Evolutionary conservation across 768 basidiomycete genomes (phyloP), one percentile per base, ranked within the genome.

Genomic region (Suillus occidentalis): DNA sequence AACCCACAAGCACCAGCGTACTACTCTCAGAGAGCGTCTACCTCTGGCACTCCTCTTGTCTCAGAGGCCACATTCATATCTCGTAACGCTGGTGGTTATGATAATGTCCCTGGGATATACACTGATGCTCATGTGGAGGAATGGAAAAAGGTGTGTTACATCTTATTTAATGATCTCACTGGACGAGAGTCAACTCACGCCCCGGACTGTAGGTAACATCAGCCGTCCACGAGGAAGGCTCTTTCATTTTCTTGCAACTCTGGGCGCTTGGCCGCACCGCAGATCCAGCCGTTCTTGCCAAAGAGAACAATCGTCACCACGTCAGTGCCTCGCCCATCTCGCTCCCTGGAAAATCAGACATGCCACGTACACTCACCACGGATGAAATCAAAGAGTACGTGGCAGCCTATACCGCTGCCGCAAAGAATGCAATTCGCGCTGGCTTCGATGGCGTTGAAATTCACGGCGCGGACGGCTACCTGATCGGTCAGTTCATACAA

Each of bases 401-500:
- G 28, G 42, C 66, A 14, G 66, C 66, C 2, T 80, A 75, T 60
- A 70, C 59, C 1, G 65, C 69, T 6, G 79, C 79, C 4, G 78
- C 81, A 1, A 70, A 69, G 20, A 75, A 77, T 47, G 79, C 78
- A 0, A 70, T 78, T 16, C 66, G 71, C 7, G 79, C 81, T 34
- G 82, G 82, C 2, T 83, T 83, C 55, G 83, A 84, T 64, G 84
- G 82, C 2, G 74, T 84, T 63, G 82, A 81, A 75, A 66, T 83
- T 57, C 81, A 79, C 65, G 68, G 71, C 62, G 79, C 78, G 63
- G 80, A 82, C 65, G 79, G 81, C 0, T 84, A 83, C 65, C 71
- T 88, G 13, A 63, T 82, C 18, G 86, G 90, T 69, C 87, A 90
- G 71, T 90, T 91, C 78, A 65, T 87, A 10, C 86, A 89, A 68